phyloP scores from a whole-genome alignment of 345 rosid species.

The Camelina neglecta region DNA sequence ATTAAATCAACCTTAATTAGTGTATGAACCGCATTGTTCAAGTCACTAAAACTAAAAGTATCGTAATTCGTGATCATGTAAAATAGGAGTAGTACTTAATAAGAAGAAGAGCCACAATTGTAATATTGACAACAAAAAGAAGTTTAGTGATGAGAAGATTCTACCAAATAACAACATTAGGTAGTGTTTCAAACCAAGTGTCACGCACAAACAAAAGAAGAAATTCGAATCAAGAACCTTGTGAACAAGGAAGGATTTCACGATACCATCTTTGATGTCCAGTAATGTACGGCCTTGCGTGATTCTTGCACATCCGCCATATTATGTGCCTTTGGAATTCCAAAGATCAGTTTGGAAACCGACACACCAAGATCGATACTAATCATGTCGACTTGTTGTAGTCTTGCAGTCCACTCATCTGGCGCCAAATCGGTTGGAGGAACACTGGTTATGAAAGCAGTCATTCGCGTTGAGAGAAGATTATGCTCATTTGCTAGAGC shows the following conservation, averaged over 20 bases:
- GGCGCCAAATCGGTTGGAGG: neutral
- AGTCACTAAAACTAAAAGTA: too few relatives aligned
- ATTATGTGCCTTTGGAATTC: neutral
- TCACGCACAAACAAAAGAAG: too few relatives aligned
- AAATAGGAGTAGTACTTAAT: too few relatives aligned
- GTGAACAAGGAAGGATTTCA: neutral
- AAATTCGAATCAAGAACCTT: neutral
- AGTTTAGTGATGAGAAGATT: too few relatives aligned
- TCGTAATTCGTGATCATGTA: too few relatives aligned
- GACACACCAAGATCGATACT: neutral
- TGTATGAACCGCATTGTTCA: too few relatives aligned
- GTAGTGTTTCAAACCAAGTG: too few relatives aligned
- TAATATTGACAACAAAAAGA: too few relatives aligned
- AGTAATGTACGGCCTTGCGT: neutral
- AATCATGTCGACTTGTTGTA: fast-evolving
- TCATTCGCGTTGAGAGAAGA: neutral
- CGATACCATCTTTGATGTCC: neutral
- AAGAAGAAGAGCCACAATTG: too few relatives aligned
- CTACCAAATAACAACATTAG: too few relatives aligned
- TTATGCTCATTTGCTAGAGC: neutral
- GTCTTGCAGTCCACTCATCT: neutral
- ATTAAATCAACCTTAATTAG: too few relatives aligned
- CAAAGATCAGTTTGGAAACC: neutral
- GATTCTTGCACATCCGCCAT: neutral
- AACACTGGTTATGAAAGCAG: neutral